A percentile compares a stretch with the other conserved stretches of the same genome.
These are phyloP conservation scores for Claviceps sorghi DNA, from an alignment of 2,329 filamentous ascomycete genomes.

Conservation along the genomic window DNA sequence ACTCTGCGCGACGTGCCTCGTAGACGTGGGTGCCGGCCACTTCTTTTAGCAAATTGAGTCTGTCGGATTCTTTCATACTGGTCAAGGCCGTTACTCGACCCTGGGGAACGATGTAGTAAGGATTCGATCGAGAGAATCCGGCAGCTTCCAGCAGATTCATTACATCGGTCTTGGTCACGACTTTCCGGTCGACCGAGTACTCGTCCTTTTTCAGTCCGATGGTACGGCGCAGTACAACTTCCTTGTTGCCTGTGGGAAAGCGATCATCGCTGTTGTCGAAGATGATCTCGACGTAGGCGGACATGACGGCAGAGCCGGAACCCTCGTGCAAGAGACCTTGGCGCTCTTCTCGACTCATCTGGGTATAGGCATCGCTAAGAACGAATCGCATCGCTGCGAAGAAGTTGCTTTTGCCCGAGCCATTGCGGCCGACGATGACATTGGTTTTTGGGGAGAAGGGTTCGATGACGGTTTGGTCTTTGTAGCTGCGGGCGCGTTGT, in stretches of 20 bases:
- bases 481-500: conserved; percentile 54
- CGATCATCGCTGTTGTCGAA: conserved; percentile 96
- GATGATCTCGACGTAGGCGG: conserved; percentile 97
- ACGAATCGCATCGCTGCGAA: conserved; percentile 98
- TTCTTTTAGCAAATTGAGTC: conserved; percentile 82
- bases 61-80: conserved; percentile 95
- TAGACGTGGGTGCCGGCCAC: conserved; percentile 98
- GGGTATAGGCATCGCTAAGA: conserved; percentile 90
- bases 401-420: conserved; percentile 98
- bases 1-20: conserved; percentile 80
- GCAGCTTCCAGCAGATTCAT: conserved; percentile 91
- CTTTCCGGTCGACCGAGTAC: conserved; percentile 94
- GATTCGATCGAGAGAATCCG: conserved; percentile 91
- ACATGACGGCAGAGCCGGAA: conserved; percentile 94
- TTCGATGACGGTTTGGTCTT: conserved; percentile 97
- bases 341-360: conserved; percentile 90
- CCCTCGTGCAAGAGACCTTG: conserved; percentile 96
- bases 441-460: conserved; percentile 96
- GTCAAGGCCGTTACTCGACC: conserved; percentile 90
- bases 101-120: conserved; percentile 97
- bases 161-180: conserved; percentile 85
- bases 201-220: conserved; percentile 98
- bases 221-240: conserved; percentile 79
- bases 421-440: conserved; percentile 97
- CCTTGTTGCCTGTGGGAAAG: conserved; percentile 83